Evolutionary conservation across 2,329 filamentous ascomycete genomes (phyloP).

Genomic region (Pseudopyrenochaeta lycopersici): DNA sequence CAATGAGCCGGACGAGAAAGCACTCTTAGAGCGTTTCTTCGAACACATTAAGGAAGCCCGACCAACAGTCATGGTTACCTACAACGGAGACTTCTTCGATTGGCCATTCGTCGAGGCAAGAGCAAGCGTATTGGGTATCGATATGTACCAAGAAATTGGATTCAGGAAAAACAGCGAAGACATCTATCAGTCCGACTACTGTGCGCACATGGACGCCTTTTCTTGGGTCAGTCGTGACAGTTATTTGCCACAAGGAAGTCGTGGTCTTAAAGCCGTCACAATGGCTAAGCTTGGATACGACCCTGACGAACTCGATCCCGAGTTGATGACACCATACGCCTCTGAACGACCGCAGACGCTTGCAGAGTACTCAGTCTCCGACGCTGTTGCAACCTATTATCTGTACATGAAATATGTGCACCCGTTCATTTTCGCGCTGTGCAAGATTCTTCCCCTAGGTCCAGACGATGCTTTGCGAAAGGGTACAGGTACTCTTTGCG

Average conservation of each 20-base stretch:
- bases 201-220: conserved; percentile 98
- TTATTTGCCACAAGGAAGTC: conserved; percentile 95
- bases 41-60: conserved; percentile 92
- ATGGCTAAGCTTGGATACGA: conserved; percentile 98
- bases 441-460: conserved; percentile 92
- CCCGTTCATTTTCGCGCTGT: conserved; percentile 98
- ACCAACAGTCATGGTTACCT: conserved; percentile 98
- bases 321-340: conserved; percentile 92
- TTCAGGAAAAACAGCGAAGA: conserved; percentile 96
- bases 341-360: conserved; percentile 90
- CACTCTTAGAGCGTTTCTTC: conserved; percentile 89
- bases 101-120: conserved; percentile 97
- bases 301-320: conserved; percentile 95
- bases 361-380: conserved; percentile 97
- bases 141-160: conserved; percentile 99
- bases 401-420: conserved; percentile 99
- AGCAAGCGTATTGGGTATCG: conserved; percentile 92
- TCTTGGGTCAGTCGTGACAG: conserved; percentile 99
- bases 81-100: conserved; percentile 99
- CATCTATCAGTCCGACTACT: conserved; percentile 94
- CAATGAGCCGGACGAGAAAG: conserved; percentile 95
- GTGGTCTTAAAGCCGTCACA: conserved; percentile 96
- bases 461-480: conserved; percentile 94
- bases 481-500: conserved; percentile 97
- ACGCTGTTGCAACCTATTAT: conserved; percentile 98